phyloP scores from a whole-genome alignment of 2,329 filamentous ascomycete genomes.

The Dendryphion nanum region DNA sequence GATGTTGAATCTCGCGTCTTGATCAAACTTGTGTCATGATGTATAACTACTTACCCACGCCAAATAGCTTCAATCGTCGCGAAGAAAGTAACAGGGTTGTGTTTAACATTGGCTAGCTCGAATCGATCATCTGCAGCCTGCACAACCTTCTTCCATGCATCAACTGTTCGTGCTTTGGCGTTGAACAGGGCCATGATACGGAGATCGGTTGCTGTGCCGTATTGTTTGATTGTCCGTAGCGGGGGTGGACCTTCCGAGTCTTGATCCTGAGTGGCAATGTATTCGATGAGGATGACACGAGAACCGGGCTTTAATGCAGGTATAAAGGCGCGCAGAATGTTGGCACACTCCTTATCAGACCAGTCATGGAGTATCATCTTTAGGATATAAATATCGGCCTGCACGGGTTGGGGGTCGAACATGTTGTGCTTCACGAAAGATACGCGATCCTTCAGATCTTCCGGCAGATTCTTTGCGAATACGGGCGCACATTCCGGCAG shows the following conservation, averaged over 20 bases:
- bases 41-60: conserved; percentile 11
- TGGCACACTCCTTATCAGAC: conserved; percentile 48
- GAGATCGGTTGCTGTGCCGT: conserved; percentile 45
- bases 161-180: conserved; percentile 46
- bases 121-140: conserved; percentile 48
- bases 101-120: conserved; percentile 33
- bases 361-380: conserved; percentile 64
- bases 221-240: conserved; percentile 19
- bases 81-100: conserved; percentile 22
- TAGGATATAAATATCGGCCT: conserved; percentile 57
- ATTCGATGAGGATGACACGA: conserved; percentile 17
- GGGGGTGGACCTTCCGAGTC: conserved; percentile 22
- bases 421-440: conserved; percentile 55
- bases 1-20: no score
- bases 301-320: conserved; percentile 21
- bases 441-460: conserved; percentile 23
- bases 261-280: conserved; percentile 30
- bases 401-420: conserved; percentile 55
- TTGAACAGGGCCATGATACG: conserved; percentile 54
- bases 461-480: conserved; percentile 24
- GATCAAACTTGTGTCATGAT: no score
- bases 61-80: conserved; percentile 28
- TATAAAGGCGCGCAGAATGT: conserved; percentile 17
- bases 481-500: conserved; percentile 23
- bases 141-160: conserved; percentile 51